Evolutionary conservation across 352 stramenopile species (phyloP).

Genomic region (Pythium phragmiticola): DNA sequence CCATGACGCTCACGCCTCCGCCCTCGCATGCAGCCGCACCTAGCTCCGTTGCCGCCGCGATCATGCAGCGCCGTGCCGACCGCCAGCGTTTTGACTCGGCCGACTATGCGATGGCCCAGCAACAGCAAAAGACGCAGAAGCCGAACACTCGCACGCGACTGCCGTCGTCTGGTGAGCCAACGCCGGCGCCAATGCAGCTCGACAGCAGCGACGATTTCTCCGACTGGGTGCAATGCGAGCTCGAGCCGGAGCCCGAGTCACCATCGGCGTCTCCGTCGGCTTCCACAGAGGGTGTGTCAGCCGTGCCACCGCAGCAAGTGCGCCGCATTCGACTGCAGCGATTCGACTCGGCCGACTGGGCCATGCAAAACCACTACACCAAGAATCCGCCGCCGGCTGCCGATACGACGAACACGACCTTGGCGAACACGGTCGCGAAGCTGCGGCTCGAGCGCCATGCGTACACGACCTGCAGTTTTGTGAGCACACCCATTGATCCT

Average conservation of each 20-base stretch:
- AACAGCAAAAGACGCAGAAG: slow-evolving; percentile 26
- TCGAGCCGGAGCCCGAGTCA: slow-evolving; percentile 40
- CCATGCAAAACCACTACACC: slow-evolving; percentile 41
- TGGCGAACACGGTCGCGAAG: slow-evolving; percentile 38
- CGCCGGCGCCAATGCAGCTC: neutral
- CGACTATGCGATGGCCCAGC: slow-evolving; percentile 54
- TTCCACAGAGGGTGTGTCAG: neutral
- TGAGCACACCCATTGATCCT: slow-evolving; percentile 33
- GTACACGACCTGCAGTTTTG: slow-evolving; percentile 47
- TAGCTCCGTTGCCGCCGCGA: slow-evolving; percentile 24
- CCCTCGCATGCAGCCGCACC: neutral
- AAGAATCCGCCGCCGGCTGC: neutral
- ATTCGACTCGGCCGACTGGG: slow-evolving; percentile 78
- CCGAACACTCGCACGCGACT: neutral
- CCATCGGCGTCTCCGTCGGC: neutral
- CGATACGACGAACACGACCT: neutral
- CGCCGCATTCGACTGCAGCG: slow-evolving; percentile 57
- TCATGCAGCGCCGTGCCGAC: slow-evolving; percentile 52
- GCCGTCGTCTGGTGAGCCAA: slow-evolving; percentile 2
- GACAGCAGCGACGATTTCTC: slow-evolving; percentile 24
- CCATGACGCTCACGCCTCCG: slow-evolving; percentile 16
- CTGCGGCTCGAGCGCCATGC: slow-evolving; percentile 60
- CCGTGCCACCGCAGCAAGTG: slow-evolving; percentile 37
- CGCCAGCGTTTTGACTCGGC: slow-evolving; percentile 78
- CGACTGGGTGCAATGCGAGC: slow-evolving; percentile 33